Evolutionary conservation across 768 basidiomycete species (phyloP).

Genomic region (Mycena indigotica): DNA sequence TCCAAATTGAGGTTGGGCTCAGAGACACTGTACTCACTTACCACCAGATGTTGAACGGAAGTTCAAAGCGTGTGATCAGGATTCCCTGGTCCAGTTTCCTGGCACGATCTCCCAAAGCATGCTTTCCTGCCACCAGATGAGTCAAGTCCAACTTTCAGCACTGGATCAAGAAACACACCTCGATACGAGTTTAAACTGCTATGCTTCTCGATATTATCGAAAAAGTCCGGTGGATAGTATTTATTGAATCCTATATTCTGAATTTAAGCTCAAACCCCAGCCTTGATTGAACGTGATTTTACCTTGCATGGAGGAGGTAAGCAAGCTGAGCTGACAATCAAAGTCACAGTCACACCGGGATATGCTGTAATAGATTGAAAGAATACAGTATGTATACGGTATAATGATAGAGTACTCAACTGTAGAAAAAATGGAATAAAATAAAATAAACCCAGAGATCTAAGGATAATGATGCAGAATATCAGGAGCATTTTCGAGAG

Average conservation of each 20-base stretch:
- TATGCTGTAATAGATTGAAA: no score
- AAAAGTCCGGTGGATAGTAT: slow-evolving; percentile 75
- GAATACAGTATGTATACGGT: not conserved
- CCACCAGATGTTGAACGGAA: slow-evolving; percentile 98
- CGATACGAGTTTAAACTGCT: slow-evolving; percentile 60
- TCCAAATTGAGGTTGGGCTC: not conserved
- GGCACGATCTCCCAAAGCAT: slow-evolving; percentile 90
- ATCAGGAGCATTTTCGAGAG: no score
- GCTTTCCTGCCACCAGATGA: slow-evolving; percentile 64
- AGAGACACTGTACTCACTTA: slow-evolving; percentile 36
- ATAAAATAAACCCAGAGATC: no score
- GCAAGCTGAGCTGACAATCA: no score
- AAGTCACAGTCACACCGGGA: no score
- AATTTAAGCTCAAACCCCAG: not conserved
- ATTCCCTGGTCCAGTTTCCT: slow-evolving; percentile 96
- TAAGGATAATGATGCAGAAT: no score
- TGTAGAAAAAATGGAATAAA: no score
- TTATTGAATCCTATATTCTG: slow-evolving; percentile 66
- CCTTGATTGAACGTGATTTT: not conserved
- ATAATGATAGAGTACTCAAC: no score
- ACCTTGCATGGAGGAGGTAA: slow-evolving; percentile 12
- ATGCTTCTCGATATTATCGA: slow-evolving; percentile 61
- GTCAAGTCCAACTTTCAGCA: no score
- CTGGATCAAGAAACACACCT: slow-evolving; percentile 48
- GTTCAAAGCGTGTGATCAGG: slow-evolving; percentile 91